These are phyloP conservation scores for Lipomyces yamadae DNA, from an alignment of 805 yeast species.

Conservation along the genomic window DNA sequence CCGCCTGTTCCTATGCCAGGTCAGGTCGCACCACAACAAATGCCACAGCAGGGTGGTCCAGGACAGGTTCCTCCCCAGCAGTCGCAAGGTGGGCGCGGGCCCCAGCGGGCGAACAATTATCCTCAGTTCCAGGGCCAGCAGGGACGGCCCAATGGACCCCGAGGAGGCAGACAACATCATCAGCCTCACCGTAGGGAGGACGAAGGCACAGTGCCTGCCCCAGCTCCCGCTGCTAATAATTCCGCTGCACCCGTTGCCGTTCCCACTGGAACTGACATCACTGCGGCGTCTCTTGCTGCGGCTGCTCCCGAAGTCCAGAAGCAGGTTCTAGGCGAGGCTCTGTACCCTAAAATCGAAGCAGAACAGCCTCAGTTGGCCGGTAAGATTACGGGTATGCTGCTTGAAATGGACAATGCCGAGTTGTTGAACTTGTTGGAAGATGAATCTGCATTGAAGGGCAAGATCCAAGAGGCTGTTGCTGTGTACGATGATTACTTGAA, in stretches of 20 bases:
- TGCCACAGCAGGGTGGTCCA: conserved; percentile 42
- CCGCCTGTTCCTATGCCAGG: conserved; percentile 51
- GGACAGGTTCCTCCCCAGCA: conserved; percentile 48
- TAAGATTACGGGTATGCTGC: conserved; percentile 98
- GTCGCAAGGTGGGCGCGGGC: conserved; percentile 26
- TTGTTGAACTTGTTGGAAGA: conserved; percentile 86
- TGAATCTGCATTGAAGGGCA: conserved; percentile 85
- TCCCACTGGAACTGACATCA: conserved; percentile 44
- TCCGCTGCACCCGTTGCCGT: conserved; percentile 39
- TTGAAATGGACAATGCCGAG: conserved; percentile 92
- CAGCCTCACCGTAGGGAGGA: conserved; percentile 31
- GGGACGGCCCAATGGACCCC: conserved; percentile 37
- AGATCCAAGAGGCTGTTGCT: conserved; percentile 90
- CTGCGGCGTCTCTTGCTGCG: conserved; percentile 59
- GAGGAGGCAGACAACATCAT: conserved; percentile 39
- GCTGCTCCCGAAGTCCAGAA: conserved; percentile 81
- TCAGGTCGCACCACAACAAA: conserved; percentile 48
- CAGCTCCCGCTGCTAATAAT: conserved; percentile 19
- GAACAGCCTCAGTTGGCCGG: conserved; percentile 95
- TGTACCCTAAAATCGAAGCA: conserved; percentile 88
- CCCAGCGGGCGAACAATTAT: conserved; percentile 26
- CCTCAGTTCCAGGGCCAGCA: conserved; percentile 25
- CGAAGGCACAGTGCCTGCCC: conserved; percentile 20
- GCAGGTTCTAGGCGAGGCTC: conserved; percentile 96
- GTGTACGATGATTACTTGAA: conserved; percentile 87